These are phyloP conservation scores for Chaetomium strumarium DNA, from an alignment of 2,329 filamentous ascomycete species.

Conservation along the genomic window DNA sequence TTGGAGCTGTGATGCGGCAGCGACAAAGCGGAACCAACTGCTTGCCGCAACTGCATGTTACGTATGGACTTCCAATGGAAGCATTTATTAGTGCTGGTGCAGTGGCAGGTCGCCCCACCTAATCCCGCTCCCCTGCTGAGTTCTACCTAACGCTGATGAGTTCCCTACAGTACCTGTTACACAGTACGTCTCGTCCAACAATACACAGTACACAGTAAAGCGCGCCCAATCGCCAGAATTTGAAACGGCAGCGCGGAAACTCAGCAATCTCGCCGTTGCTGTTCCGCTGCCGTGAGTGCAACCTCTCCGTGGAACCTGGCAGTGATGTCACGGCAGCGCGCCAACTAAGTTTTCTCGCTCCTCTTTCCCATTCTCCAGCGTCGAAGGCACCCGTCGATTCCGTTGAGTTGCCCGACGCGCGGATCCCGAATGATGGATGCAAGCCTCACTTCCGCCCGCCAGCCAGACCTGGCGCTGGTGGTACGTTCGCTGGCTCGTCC, in stretches of 20 bases:
- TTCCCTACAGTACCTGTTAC: too few relatives aligned
- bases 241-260: slow-evolving; percentile 20
- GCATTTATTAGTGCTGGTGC: not conserved
- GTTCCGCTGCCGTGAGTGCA: slow-evolving; percentile 19
- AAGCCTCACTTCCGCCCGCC: slow-evolving; percentile 27
- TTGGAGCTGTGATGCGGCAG: too few relatives aligned
- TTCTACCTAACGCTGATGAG: not conserved
- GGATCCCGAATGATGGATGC: slow-evolving; percentile 20
- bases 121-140: not conserved
- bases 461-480: slow-evolving; percentile 44
- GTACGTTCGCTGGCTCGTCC: slow-evolving; percentile 31
- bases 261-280: slow-evolving; percentile 15
- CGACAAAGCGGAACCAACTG: slow-evolving; percentile 2
- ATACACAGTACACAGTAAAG: not conserved
- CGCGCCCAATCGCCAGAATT: slow-evolving; percentile 19
- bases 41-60: not conserved
- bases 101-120: slow-evolving; percentile 10
- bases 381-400: slow-evolving; percentile 12
- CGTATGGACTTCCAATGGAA: not conserved
- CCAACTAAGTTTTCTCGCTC: slow-evolving; percentile 5
- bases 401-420: slow-evolving; percentile 4
- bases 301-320: slow-evolving; percentile 14
- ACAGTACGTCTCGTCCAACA: too few relatives aligned
- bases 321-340: slow-evolving; percentile 26
- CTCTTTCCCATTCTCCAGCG: slow-evolving; percentile 6